Evolutionary conservation across 208 protist genomes (phyloP), one percentile per base, ranked within the genome.

Genomic region (Leishmania turanica): DNA sequence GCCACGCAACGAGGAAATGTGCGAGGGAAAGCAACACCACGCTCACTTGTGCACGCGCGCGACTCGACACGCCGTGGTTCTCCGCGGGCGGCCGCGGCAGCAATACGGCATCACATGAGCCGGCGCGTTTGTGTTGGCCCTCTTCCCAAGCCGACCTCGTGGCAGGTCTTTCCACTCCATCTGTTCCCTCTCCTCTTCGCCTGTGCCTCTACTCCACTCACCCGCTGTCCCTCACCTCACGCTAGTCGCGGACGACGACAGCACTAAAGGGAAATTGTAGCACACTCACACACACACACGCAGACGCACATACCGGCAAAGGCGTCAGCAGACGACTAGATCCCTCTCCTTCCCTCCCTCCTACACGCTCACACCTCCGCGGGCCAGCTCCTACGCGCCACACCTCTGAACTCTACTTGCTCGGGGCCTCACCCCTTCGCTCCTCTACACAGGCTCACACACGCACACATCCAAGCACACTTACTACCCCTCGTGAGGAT

Each of bases 301-400:
- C 4, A 71, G 45, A 49, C 45, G 45, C 9, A 49, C 45, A 8
- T 49, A 49, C 45, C 0, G 8, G 45, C 7, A 71, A 71, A 42
- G 34, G 37, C 65, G 2, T 47, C 65, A 49, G 27, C 27, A n/a
- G 65, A 71, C 19, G 6, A 49, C 40, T 37, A 49, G 17, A 31
- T 34, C 3, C 65, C 17, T 21, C 65, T 42, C 65, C 37, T 34
- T 24, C 11, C 27, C 40, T 34, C 69, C 45, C 68, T 53, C 69
- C 9, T 69, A n/a, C 65, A 75, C 68, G 72, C 78, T 31, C 40
- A 83, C 80, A 21, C 47, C 40, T 42, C 15, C 62, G 62, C 62
- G 0, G 62, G 62, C 0, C n/a, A 68, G 34, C 68, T 53, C 69
- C 9, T 64, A 40, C 65, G 78, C 68, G 72, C 75, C 40, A 83